Base-by-base conservation (phyloP, 2,329 filamentous ascomycete genomes). In the Davidsoniella australis region DNA sequence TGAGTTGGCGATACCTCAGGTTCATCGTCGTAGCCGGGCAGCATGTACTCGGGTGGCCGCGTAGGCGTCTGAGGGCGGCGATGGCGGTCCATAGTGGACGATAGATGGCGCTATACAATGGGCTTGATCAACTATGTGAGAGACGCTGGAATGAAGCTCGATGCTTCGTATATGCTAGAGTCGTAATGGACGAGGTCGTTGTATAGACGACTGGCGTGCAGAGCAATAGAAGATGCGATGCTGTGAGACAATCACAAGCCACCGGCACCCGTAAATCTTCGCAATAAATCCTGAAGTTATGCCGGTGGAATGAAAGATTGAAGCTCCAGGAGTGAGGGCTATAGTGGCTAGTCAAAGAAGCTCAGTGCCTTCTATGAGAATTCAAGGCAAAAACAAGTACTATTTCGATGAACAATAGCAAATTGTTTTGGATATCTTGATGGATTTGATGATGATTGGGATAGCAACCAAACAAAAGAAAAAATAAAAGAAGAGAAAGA, bases 21-120 rank as follows among this genome's bases (percentile, higher is more conserved):
- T 23, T 76, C 72, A 48, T 75, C 72, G 57, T 74, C 70, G 58
- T 80, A 79, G 48, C 63, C 62, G 17, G 72, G 72, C 48, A 76
- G 66, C 54, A 66, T 66, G 58, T 80, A 80, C 55, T 75, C 72
- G 29, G 76, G 75, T 53, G 72, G 72, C 55, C 69, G 64, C 33
- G 68, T 66, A 41, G 71, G 70, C 56, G 67, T 49, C 23, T 53
- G 45, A n/a, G 51, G 49, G 36, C 45, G 49, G 36, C 51, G 48
- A 26, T 43, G 51, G 23, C 41, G 45, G 43, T 51, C 43, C 51
- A 53, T 53, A 41, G 39, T 43, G 16, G 24, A 37, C 16, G 41
- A 37, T 41, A 42, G 47, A 23, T 40, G 37, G 40, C 26, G 5
- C 24, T 18, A 17, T 16, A 17, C 26, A 23, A 37, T 9, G 16